Conservation (phyloP, 805 yeast species). For the Sugiyamaella americana region DNA sequence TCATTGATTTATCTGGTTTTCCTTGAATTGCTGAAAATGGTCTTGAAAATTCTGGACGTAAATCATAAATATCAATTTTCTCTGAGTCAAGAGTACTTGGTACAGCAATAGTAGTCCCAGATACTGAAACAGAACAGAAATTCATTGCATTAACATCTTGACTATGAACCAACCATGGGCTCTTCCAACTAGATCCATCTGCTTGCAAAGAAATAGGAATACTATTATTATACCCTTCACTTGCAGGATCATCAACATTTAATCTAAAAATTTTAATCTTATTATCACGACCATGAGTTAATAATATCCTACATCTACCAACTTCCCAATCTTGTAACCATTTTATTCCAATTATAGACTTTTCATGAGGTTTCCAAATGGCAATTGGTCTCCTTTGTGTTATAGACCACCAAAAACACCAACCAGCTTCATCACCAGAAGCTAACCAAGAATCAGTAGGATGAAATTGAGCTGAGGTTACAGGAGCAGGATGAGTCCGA, state of each 20-base stretch:
- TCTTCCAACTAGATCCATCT: constrained; percentile 23
- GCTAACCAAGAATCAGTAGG: constrained; percentile 37
- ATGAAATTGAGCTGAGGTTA: constrained; percentile 29
- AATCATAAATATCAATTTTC: constrained; percentile 47
- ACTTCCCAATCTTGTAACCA: constrained; percentile 27
- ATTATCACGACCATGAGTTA: constrained; percentile 68
- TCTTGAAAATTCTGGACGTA: constrained; percentile 9
- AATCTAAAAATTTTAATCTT: constrained; percentile 31
- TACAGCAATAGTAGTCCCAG: constrained; percentile 39
- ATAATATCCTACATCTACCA: constrained; percentile 33
- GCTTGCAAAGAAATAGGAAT: constrained; percentile 18
- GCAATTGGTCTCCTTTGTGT: constrained; percentile 48
- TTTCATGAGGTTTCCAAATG: constrained; percentile 55
- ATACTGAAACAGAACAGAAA: constrained; percentile 56
- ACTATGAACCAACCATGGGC: constrained; percentile 36
- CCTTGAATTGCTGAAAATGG: constrained; percentile 9
- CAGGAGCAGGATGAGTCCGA: constrained; percentile 32
- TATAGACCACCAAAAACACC: constrained; percentile 61
- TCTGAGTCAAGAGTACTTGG: constrained; percentile 64
- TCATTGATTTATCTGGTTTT: constrained; percentile 4
- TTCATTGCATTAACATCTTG: constrained; percentile 71
- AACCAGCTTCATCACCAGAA: constrained; percentile 59
- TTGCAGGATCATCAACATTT: constrained; percentile 6
- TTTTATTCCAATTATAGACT: constrained; percentile 44
- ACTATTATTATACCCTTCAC: constrained; percentile 35